These are phyloP conservation scores for Cyberlindnera nakhonratchasimensis DNA, from an alignment of 805 yeast species.

Conservation along the genomic window DNA sequence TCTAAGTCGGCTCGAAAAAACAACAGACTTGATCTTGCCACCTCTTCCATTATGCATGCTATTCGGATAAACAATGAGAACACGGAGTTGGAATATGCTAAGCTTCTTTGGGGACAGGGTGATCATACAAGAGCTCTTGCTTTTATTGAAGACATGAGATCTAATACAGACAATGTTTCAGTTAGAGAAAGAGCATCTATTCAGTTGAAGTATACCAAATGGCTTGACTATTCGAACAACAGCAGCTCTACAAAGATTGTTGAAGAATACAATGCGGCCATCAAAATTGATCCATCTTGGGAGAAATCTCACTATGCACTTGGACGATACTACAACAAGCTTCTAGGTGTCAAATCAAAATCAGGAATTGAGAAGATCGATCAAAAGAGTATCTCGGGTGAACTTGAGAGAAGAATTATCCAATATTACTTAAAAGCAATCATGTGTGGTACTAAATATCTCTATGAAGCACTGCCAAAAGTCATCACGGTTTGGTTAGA, in stretches of 20 bases:
- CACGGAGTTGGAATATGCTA: constrained; percentile 73
- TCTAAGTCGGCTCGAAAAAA: constrained; percentile 66
- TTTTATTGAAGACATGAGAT: constrained; percentile 43
- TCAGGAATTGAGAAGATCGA: constrained; percentile 16
- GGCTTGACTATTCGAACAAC: constrained; percentile 86
- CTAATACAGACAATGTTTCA: constrained; percentile 15
- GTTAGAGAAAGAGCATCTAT: constrained; percentile 36
- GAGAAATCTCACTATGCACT: constrained; percentile 78
- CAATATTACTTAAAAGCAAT: constrained; percentile 56
- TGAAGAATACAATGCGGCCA: constrained; percentile 61
- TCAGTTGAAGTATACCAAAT: constrained; percentile 77
- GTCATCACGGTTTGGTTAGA: constrained; percentile 91
- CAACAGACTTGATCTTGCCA: constrained; percentile 68
- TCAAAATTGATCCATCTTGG: constrained; percentile 53
- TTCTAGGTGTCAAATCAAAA: constrained; percentile 62
- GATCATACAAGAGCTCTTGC: constrained; percentile 82
- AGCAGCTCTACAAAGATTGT: constrained; percentile 72
- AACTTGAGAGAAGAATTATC: constrained; percentile 53
- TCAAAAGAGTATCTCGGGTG: constrained; percentile 40
- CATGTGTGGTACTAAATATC: constrained; percentile 56
- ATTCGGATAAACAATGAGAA: constrained; percentile 31
- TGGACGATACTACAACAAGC: constrained; percentile 75
- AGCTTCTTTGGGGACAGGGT: constrained; percentile 84
- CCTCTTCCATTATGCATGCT: constrained; percentile 63
- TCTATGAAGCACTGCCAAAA: constrained; percentile 84